A percentile compares a stretch with the other conserved stretches of the same genome.
Evolutionary conservation across 306 rosid species (phyloP).

Genomic region (Abrus precatorius): DNA sequence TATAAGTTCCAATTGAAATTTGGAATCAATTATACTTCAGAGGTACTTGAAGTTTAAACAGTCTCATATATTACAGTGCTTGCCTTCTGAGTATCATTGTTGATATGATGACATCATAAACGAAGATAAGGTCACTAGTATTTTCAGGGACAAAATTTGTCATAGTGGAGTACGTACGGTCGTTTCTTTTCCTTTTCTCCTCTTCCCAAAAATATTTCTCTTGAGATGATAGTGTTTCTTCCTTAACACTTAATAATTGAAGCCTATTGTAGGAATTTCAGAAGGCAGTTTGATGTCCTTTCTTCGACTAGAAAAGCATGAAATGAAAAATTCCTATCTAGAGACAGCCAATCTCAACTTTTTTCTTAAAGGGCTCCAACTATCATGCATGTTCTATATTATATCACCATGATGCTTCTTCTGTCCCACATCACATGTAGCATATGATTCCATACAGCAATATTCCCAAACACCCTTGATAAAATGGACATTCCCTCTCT

Average conservation of each 20-base stretch:
- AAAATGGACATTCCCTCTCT: not conserved
- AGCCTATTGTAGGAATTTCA: constrained; percentile 48
- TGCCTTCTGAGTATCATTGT: constrained; percentile 10
- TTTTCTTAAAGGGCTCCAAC: constrained; percentile 33
- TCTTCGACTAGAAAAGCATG: constrained; percentile 44
- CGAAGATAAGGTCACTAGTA: constrained; percentile 40
- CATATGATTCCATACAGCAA: constrained; percentile 11
- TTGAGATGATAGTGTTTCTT: constrained; percentile 18
- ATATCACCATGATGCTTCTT: constrained; percentile 39
- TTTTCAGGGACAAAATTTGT: not conserved
- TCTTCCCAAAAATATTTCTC: not conserved
- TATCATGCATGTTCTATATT: constrained; percentile 35
- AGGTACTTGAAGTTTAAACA: not conserved
- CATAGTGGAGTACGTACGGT: not conserved
- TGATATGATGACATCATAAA: constrained; percentile 51
- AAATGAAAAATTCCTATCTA: constrained; percentile 39
- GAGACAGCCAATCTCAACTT: constrained; percentile 46
- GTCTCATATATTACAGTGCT: constrained; percentile 12
- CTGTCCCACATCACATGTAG: constrained; percentile 42
- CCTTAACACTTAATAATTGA: constrained; percentile 38
- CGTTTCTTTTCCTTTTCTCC: constrained; percentile 3
- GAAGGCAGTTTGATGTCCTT: constrained; percentile 42
- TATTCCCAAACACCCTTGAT: constrained; percentile 27
- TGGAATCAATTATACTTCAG: constrained; percentile 30
- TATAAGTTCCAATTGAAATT: constrained; percentile 8